These are phyloP conservation scores for Tuber magnatum DNA, from an alignment of 495 filamentous ascomycete genomes.

Conservation along the genomic window DNA sequence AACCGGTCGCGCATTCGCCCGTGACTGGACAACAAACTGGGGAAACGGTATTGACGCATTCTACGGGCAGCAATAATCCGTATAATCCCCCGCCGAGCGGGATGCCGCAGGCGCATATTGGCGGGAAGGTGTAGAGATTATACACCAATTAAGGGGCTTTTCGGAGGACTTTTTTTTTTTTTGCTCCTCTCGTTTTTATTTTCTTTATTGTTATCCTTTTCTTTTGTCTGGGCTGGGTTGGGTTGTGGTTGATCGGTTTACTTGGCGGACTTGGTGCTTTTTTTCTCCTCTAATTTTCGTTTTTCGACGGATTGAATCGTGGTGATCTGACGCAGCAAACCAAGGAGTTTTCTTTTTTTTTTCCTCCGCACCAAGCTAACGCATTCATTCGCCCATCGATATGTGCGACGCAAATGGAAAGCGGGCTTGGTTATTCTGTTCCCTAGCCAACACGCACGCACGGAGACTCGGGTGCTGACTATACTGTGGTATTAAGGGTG, in stretches of 20 bases:
- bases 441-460: background rate
- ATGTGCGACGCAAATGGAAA: background rate
- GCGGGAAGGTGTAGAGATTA: background rate
- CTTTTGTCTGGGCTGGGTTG: background rate
- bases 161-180: background rate
- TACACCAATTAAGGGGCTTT: background rate
- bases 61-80: constrained; percentile 1
- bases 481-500: background rate
- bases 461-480: background rate
- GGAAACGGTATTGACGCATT: background rate
- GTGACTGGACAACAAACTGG: background rate
- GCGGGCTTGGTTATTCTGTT: background rate
- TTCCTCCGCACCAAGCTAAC: background rate
- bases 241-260: background rate
- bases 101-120: constrained; percentile 1
- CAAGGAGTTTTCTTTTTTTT: background rate
- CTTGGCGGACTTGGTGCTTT: background rate
- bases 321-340: background rate
- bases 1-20: background rate
- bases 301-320: background rate
- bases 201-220: background rate
- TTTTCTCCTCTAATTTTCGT: background rate
- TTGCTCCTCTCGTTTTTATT: background rate
- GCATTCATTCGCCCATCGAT: background rate
- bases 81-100: background rate